Evolutionary conservation across 768 basidiomycete species (phyloP).

Genomic region (Gymnopilus junonius): DNA sequence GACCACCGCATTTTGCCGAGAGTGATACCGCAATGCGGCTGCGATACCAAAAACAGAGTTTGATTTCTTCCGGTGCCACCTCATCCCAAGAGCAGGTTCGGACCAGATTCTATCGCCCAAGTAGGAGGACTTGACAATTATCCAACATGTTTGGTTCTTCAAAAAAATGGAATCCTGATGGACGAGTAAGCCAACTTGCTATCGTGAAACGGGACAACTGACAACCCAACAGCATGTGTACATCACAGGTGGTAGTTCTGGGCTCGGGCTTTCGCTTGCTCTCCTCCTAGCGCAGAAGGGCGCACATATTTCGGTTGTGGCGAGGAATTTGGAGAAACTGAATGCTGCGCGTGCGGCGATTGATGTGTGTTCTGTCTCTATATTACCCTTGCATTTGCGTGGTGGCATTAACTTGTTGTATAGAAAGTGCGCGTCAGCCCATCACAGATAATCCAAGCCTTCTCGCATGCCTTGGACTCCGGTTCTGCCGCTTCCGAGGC

Average conservation of each 20-base stretch:
- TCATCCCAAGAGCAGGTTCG: not conserved
- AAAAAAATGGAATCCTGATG: conserved; percentile 53
- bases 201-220: not conserved
- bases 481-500: conserved; percentile 60
- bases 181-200: conserved; percentile 37
- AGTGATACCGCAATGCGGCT: not conserved
- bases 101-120: too few species aligned
- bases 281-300: conserved; percentile 67
- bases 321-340: conserved; percentile 69
- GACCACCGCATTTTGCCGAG: not conserved
- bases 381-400: not conserved
- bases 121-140: not conserved
- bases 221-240: conserved; percentile 68
- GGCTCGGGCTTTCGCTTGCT: conserved; percentile 79
- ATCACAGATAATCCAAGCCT: conserved; percentile 63
- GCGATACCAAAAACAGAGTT: too few species aligned
- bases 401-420: not conserved
- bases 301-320: conserved; percentile 86
- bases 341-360: conserved; percentile 61
- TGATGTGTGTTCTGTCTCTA: conserved; percentile 56
- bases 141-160: conserved; percentile 31
- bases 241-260: conserved; percentile 83
- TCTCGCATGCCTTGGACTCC: conserved; percentile 67
- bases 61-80: not conserved
- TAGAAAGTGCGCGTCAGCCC: conserved; percentile 59